Evolutionary conservation across 208 protist genomes (phyloP).

Genomic region (Phytomonas sp.): DNA sequence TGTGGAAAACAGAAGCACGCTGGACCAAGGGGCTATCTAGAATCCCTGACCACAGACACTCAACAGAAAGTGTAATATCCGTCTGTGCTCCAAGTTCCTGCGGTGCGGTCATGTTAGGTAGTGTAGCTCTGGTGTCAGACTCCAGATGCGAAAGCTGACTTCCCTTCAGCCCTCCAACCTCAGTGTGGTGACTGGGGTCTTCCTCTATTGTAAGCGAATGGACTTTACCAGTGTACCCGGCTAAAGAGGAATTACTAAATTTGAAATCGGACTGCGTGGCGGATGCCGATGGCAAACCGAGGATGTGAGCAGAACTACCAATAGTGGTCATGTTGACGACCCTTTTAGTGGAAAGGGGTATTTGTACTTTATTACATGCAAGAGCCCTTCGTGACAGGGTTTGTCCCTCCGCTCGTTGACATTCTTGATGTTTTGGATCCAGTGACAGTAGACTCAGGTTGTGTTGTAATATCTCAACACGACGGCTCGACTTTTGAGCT

Average conservation of each 20-base stretch:
- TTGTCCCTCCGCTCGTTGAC: neutral
- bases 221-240: neutral
- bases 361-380: neutral
- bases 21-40: slow-evolving; percentile 49
- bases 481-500: neutral
- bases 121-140: neutral
- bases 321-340: neutral
- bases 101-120: neutral
- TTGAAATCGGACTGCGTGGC: neutral
- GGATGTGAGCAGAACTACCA: neutral
- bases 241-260: neutral
- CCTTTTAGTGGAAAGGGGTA: neutral
- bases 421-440: neutral
- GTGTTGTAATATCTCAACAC: neutral
- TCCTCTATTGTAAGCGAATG: neutral
- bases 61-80: slow-evolving; percentile 26
- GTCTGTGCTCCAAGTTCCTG: slow-evolving; percentile 1
- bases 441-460: neutral
- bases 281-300: neutral
- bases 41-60: slow-evolving; percentile 32
- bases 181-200: neutral
- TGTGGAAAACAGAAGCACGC: slow-evolving; percentile 38
- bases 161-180: neutral
- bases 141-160: neutral
- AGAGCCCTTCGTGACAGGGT: neutral